Conservation (phyloP, 2,329 filamentous ascomycete species). For the Cercospora sesami region DNA sequence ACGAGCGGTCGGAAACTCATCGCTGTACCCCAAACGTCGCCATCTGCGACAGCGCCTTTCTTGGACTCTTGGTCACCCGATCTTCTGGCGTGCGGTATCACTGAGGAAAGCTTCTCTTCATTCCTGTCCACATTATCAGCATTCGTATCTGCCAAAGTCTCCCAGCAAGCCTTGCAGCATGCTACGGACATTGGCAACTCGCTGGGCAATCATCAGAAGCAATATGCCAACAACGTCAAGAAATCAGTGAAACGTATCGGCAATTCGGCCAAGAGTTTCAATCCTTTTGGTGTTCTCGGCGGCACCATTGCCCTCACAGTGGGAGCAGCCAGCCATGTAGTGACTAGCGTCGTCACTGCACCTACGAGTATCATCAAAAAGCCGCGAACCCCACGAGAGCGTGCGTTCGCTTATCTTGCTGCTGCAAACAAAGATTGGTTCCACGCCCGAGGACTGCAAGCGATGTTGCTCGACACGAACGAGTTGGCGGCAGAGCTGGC, state of each 20-base stretch:
- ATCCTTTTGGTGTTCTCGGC: slow-evolving; percentile 24
- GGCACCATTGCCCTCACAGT: slow-evolving; percentile 23
- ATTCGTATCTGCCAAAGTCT: slow-evolving; percentile 26
- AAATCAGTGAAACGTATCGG: slow-evolving; percentile 18
- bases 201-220: slow-evolving; percentile 22
- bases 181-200: slow-evolving; percentile 21
- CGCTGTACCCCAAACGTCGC: slow-evolving; percentile 24
- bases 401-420: slow-evolving; percentile 24
- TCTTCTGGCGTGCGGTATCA: slow-evolving; percentile 24
- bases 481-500: slow-evolving; percentile 19
- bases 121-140: slow-evolving; percentile 28
- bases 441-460: slow-evolving; percentile 21
- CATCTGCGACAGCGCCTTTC: slow-evolving; percentile 20
- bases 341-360: slow-evolving; percentile 20
- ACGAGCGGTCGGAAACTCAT: slow-evolving; percentile 10
- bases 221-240: slow-evolving; percentile 22
- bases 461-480: slow-evolving; percentile 19
- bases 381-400: slow-evolving; percentile 25
- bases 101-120: slow-evolving; percentile 20
- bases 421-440: slow-evolving; percentile 29
- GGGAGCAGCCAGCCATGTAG: slow-evolving; percentile 21
- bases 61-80: slow-evolving; percentile 20
- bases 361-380: slow-evolving; percentile 18
- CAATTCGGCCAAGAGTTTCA: slow-evolving; percentile 21
- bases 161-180: slow-evolving; percentile 27